Evolutionary conservation across 2,329 filamentous ascomycete species (phyloP).

Genomic region (Iodosphaeria phyllophila): DNA sequence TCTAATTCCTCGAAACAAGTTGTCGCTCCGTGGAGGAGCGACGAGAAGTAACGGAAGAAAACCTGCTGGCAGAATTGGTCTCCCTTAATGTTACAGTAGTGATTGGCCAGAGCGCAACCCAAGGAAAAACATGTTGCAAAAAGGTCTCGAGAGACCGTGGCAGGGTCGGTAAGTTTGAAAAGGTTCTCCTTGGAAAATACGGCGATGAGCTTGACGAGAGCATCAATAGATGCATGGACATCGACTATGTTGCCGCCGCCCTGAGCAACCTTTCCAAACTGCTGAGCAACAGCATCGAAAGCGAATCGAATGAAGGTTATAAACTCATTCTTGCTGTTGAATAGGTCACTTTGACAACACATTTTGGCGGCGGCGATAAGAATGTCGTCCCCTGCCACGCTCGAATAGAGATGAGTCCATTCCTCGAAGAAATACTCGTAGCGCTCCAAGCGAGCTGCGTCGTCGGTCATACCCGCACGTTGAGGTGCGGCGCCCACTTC

Average conservation of each 20-base stretch:
- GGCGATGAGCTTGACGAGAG: conserved; percentile 63
- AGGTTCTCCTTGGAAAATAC: conserved; percentile 56
- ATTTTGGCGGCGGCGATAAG: conserved; percentile 67
- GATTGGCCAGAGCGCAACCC: conserved; percentile 64
- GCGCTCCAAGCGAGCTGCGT: conserved; percentile 56
- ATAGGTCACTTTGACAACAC: conserved; percentile 53
- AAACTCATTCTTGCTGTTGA: conserved; percentile 59
- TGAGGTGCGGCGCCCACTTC: conserved; percentile 20
- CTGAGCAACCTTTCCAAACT: conserved; percentile 55
- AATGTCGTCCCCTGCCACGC: conserved; percentile 54
- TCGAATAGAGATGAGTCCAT: conserved; percentile 73
- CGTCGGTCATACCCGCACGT: no score
- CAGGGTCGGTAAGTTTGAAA: conserved; percentile 36
- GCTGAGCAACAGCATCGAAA: conserved; percentile 60
- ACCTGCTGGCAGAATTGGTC: conserved; percentile 75
- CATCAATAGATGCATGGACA: conserved; percentile 48
- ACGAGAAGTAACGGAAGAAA: conserved; percentile 78
- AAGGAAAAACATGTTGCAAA: conserved; percentile 63
- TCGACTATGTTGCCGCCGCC: conserved; percentile 39
- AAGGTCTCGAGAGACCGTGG: conserved; percentile 47
- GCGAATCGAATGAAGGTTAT: conserved; percentile 63
- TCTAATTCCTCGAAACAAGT: conserved; percentile 24
- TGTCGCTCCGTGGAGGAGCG: conserved; percentile 60
- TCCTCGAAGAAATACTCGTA: conserved; percentile 93
- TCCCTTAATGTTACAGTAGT: conserved; percentile 64